Percentiles rank a stretch among this genome's conserved stretches.
These are phyloP conservation scores for Elsinoe fawcettii DNA, from an alignment of 2,329 filamentous ascomycete genomes.

Conservation along the genomic window DNA sequence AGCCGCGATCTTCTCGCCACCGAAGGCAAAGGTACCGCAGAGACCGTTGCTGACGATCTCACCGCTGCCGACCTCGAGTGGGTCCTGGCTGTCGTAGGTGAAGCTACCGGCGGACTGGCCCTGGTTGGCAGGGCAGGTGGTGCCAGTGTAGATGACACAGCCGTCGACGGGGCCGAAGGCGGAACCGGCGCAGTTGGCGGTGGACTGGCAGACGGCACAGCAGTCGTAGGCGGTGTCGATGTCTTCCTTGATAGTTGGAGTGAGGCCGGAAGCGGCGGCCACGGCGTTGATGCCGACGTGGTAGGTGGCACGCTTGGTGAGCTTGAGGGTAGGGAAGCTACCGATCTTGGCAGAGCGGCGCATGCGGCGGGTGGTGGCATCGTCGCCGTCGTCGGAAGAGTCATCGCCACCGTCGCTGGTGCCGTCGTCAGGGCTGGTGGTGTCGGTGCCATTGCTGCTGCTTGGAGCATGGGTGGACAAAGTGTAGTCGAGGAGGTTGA, in stretches of 20 bases:
- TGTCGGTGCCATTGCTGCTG: background rate
- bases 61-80: background rate
- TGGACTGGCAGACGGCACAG: constrained; percentile 3
- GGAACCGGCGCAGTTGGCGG: background rate
- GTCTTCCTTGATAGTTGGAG: background rate
- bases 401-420: background rate
- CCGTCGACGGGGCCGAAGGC: background rate
- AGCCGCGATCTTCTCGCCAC: background rate
- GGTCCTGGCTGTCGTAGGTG: background rate
- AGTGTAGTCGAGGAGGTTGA: constrained; percentile 11
- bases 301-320: constrained; percentile 1
- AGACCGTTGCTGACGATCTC: constrained; percentile 10
- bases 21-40: constrained; percentile 3
- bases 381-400: background rate
- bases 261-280: background rate
- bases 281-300: constrained; percentile 13
- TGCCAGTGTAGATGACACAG: background rate
- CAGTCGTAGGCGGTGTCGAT: constrained; percentile 9
- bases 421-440: background rate
- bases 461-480: background rate
- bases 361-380: background rate
- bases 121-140: background rate
- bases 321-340: background rate
- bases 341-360: constrained; percentile 2
- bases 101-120: background rate